Evolutionary conservation across 164 flowering plant species (phyloP).

Genomic region (Echeveria elegans): DNA sequence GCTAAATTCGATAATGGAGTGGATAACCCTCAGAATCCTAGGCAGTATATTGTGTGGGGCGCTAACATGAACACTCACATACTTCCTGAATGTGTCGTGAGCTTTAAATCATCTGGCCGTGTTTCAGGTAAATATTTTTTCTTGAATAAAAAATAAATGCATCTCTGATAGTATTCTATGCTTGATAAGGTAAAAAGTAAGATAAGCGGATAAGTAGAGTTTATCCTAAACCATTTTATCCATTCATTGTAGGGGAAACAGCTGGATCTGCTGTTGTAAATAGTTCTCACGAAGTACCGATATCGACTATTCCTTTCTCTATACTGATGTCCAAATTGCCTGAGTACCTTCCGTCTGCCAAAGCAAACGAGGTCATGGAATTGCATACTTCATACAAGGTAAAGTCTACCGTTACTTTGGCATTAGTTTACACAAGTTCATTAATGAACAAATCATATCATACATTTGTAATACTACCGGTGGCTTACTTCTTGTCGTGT

Average conservation of each 20-base stretch:
- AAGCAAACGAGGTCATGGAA: background rate
- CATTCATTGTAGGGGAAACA: background rate
- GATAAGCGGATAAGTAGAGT: background rate
- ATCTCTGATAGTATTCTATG: too few species aligned
- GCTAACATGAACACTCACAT: conserved; percentile 40
- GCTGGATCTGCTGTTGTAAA: background rate
- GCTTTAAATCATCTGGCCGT: conserved; percentile 24
- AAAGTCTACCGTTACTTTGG: background rate
- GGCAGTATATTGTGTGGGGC: conserved; percentile 43
- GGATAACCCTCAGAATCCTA: conserved; percentile 42
- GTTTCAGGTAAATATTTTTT: conserved; percentile 20
- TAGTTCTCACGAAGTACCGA: background rate
- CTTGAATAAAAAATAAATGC: background rate
- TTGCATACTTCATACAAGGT: background rate
- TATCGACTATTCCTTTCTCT: background rate
- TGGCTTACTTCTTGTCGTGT: background rate
- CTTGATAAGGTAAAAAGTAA: background rate
- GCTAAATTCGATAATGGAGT: conserved; percentile 41
- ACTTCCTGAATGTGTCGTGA: conserved; percentile 51
- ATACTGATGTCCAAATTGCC: background rate
- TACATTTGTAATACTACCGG: too few species aligned
- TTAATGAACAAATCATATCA: too few species aligned
- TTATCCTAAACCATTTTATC: background rate
- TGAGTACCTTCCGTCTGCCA: background rate
- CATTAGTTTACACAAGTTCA: too few species aligned